phyloP scores from a whole-genome alignment of 805 yeast species.

The Ogataea paraovalis region DNA sequence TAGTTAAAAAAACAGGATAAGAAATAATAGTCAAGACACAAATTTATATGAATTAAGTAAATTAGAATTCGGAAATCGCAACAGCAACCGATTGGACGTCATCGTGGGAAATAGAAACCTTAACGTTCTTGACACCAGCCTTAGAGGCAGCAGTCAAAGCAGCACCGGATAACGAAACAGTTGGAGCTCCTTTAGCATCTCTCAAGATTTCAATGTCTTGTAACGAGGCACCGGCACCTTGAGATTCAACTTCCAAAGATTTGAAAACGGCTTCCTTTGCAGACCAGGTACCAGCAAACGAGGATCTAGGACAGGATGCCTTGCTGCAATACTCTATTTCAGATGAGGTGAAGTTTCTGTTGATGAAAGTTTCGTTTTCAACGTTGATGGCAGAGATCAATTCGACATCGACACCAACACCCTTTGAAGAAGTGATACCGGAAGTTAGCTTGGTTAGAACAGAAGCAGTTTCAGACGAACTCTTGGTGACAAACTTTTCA shows the following conservation, averaged over 20 bases:
- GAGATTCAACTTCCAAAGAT: conserved; percentile 80
- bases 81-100: conserved; percentile 98
- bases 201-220: conserved; percentile 85
- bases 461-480: conserved; percentile 58
- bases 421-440: conserved; percentile 40
- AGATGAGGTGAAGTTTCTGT: conserved; percentile 80
- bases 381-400: conserved; percentile 74
- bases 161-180: conserved; percentile 68
- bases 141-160: conserved; percentile 71
- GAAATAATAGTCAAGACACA: no score
- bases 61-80: conserved; percentile 64
- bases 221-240: conserved; percentile 94
- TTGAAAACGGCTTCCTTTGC: conserved; percentile 99
- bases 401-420: conserved; percentile 97
- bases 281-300: conserved; percentile 97
- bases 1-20: background rate
- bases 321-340: conserved; percentile 76
- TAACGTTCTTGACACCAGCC: conserved; percentile 67
- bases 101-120: conserved; percentile 92
- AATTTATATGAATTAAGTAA: background rate
- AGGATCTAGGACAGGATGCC: conserved; percentile 78
- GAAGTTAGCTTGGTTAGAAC: conserved; percentile 56
- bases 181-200: conserved; percentile 74
- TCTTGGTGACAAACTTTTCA: conserved; percentile 39
- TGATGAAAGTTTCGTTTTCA: conserved; percentile 86